Base-by-base conservation (phyloP, 129 eudicot genomes). In the Logfia minima region DNA sequence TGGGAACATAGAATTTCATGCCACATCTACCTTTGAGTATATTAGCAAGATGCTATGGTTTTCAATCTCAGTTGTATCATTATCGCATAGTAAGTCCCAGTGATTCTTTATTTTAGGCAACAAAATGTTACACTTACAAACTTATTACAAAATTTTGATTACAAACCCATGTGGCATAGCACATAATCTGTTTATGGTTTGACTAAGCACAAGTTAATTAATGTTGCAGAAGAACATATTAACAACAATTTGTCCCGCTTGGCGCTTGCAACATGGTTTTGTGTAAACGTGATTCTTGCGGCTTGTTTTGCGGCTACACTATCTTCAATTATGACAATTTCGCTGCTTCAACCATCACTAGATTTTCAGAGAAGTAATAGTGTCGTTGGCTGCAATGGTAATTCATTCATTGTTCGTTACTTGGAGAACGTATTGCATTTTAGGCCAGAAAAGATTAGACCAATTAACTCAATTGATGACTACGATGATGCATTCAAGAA, bases 41-140 rank as follows among this genome's bases (percentile, higher is more conserved):
- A n/a, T 84, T 52, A 79, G 84, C 17, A 82, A 75, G 31, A 81
- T 90, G 83, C 75, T 87, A 59, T 90, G 90, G 96, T 88, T 90
- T 68, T 79, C 90, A 0, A 76, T 88, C 63, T 79, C 89, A 17
- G 80, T 90, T 62, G 76, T 88, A 6, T 84, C 91, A 39, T 84
- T 90, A 23, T 75, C 92, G 4, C 90, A 86, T 52, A 86, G 96
- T 84, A 85, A 80, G 90, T 83, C 19, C 24, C 22, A 17, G 0
- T 68, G 18, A 14, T 53, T 53, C 19, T 53, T 51, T 51, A 11
- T 17, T 51, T 14, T 51, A 51, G 58, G 6, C 58, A 51, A 1
- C 43, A 37, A 8, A 37, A 37, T 37, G 43, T 37, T 37, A 35
- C 41, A 35, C 41, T 6, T 35, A 0, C 41, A 35, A 35, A 35